A percentile compares a stretch with the other conserved stretches of the same genome.
Conservation (phyloP, 202 grass and related monocot species). For the Thinopyrum obtusiflorum region DNA sequence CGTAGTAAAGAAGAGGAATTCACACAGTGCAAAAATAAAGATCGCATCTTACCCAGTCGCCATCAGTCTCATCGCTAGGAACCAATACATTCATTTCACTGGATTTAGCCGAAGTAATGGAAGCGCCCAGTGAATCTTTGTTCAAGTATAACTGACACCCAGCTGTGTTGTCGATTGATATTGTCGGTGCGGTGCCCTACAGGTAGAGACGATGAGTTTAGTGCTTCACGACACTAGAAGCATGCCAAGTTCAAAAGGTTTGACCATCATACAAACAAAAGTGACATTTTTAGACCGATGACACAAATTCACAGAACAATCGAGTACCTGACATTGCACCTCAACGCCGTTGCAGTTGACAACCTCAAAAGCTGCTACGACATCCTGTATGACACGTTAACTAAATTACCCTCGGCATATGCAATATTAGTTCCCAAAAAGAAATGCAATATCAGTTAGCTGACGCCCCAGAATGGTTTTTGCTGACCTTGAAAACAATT, state of each 20-base stretch:
- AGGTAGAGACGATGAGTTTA: conserved; percentile 14
- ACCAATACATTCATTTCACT: conserved; percentile 91
- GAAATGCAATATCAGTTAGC: conserved; percentile 1
- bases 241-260: neutral
- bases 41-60: conserved; percentile 72
- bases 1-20: neutral
- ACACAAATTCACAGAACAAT: conserved; percentile 20
- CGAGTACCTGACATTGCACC: conserved; percentile 92
- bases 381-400: conserved; percentile 69
- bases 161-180: conserved; percentile 89
- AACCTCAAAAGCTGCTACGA: conserved; percentile 95
- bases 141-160: conserved; percentile 85
- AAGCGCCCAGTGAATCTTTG: conserved; percentile 68
- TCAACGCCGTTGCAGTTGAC: conserved; percentile 95
- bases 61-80: conserved; percentile 50
- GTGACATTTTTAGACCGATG: neutral
- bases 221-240: neutral
- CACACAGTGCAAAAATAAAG: neutral
- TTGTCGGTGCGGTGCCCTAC: conserved; percentile 72
- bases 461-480: neutral
- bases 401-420: conserved; percentile 30
- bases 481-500: conserved; percentile 78
- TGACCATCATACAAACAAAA: conserved; percentile 15
- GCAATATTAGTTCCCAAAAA: neutral
- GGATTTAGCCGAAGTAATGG: conserved; percentile 89